phyloP scores from a whole-genome alignment of 371 early-diverging fungal species.

The Mucor racemosus region DNA sequence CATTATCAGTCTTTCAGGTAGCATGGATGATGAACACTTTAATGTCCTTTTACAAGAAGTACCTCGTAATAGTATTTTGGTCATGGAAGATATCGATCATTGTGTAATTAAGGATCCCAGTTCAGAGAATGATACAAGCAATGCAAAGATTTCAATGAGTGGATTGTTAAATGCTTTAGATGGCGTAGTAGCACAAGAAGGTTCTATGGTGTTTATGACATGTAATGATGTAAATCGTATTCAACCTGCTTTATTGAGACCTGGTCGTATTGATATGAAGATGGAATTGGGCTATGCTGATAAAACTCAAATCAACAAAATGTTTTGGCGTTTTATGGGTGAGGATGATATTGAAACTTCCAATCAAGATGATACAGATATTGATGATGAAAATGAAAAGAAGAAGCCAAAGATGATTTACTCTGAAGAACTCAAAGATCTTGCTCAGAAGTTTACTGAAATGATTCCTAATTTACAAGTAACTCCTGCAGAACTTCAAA shows the following conservation, averaged over 20 bases:
- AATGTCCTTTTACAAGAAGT: conserved; percentile 29
- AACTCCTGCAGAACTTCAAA: conserved; percentile 57
- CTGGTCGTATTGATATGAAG: conserved; percentile 94
- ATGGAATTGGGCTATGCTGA: conserved; percentile 81
- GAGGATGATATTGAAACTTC: conserved; percentile 8
- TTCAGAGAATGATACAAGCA: conserved; percentile 23
- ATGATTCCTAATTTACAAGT: conserved; percentile 44
- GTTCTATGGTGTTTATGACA: conserved; percentile 91
- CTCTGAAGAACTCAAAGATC: background rate
- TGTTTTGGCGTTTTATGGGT: conserved; percentile 52
- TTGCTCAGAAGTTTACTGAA: conserved; percentile 24
- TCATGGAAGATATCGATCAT: conserved; percentile 60
- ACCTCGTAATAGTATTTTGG: conserved; percentile 40
- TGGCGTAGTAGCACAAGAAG: conserved; percentile 91
- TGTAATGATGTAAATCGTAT: conserved; percentile 94
- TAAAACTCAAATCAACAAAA: conserved; percentile 63
- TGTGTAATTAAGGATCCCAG: conserved; percentile 36
- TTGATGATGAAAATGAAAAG: background rate
- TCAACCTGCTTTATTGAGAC: conserved; percentile 95
- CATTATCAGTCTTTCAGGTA: conserved; percentile 40
- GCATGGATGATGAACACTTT: conserved; percentile 42
- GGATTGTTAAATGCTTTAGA: conserved; percentile 95
- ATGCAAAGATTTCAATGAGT: conserved; percentile 83
- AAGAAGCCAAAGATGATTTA: background rate
- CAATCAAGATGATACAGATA: background rate